Percentiles rank a stretch among this genome's conserved stretches.
phyloP scores from a whole-genome alignment of 176 grass and related monocot species.

The Phyllostachys edulis region DNA sequence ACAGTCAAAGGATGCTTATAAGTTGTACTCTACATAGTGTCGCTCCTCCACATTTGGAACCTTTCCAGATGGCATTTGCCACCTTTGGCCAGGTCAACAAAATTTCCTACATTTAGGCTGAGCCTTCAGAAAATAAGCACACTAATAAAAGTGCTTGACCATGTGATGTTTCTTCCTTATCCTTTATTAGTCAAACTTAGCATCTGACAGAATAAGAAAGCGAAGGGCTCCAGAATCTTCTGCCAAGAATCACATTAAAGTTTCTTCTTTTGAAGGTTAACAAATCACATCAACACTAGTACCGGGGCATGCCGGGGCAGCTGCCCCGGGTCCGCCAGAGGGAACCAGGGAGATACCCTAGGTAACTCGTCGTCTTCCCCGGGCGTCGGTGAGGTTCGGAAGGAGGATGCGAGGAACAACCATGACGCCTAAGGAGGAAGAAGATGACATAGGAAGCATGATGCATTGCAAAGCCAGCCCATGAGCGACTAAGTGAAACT shows the following conservation, averaged over 20 bases:
- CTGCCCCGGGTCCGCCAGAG: no score
- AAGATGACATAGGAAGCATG: no score
- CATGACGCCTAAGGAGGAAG: no score
- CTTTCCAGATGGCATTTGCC: background rate
- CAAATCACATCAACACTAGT: background rate
- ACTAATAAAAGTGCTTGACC: background rate
- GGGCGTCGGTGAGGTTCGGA: no score
- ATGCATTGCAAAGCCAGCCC: no score
- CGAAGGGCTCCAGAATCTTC: background rate
- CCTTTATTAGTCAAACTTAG: constrained; percentile 21
- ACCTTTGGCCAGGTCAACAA: background rate
- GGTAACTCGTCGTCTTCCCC: no score
- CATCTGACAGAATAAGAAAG: background rate
- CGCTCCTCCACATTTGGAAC: no score
- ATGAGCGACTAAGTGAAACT: no score
- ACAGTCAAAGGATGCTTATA: background rate
- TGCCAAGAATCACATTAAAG: background rate
- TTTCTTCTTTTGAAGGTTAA: background rate
- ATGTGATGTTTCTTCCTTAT: constrained; percentile 13
- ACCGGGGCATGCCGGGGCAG: no score
- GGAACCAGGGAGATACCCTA: no score
- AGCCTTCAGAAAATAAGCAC: constrained; percentile 7
- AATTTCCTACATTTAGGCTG: background rate
- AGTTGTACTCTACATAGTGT: no score
- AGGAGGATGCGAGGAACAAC: no score